Percentiles rank a stretch among this genome's conserved stretches.
Evolutionary conservation across 352 stramenopile species (phyloP).

Genomic region (Thalassiosira sp.): DNA sequence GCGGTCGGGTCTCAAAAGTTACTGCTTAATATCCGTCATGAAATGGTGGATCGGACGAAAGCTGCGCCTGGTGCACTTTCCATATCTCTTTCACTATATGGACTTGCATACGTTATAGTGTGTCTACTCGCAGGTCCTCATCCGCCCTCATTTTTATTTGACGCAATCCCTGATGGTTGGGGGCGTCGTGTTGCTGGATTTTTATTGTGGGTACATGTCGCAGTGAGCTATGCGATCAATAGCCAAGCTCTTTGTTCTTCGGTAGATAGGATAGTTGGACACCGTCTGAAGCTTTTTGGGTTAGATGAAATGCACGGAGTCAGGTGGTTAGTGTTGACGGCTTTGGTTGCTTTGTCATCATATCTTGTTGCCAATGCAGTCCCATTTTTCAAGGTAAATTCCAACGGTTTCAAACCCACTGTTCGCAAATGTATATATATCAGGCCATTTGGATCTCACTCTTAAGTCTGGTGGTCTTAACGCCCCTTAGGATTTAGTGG

Average conservation of each 20-base stretch:
- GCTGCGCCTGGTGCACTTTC: slow-evolving; percentile 58
- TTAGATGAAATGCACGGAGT: slow-evolving; percentile 32
- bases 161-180: slow-evolving; percentile 56
- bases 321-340: slow-evolving; percentile 68
- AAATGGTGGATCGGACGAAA: slow-evolving; percentile 61
- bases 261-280: slow-evolving; percentile 58
- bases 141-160: slow-evolving; percentile 77
- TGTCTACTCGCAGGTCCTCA: slow-evolving; percentile 58
- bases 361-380: slow-evolving; percentile 76
- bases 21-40: slow-evolving; percentile 69
- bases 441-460: no score
- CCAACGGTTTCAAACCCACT: no score
- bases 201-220: slow-evolving; percentile 73
- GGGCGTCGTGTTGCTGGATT: slow-evolving; percentile 60
- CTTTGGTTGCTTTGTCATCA: slow-evolving; percentile 41
- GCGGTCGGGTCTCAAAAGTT: slow-evolving; percentile 77
- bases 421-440: no score
- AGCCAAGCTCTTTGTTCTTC: slow-evolving; percentile 73
- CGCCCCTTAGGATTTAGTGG: slow-evolving; percentile 70
- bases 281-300: slow-evolving; percentile 23
- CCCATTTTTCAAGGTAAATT: slow-evolving; percentile 75
- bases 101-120: slow-evolving; percentile 60
- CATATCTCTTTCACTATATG: slow-evolving; percentile 54
- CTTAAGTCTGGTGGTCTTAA: no score
- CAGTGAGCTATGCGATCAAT: slow-evolving; percentile 79